Evolutionary conservation across 352 stramenopile genomes (phyloP).

Genomic region (Phytophthora aleatoria): DNA sequence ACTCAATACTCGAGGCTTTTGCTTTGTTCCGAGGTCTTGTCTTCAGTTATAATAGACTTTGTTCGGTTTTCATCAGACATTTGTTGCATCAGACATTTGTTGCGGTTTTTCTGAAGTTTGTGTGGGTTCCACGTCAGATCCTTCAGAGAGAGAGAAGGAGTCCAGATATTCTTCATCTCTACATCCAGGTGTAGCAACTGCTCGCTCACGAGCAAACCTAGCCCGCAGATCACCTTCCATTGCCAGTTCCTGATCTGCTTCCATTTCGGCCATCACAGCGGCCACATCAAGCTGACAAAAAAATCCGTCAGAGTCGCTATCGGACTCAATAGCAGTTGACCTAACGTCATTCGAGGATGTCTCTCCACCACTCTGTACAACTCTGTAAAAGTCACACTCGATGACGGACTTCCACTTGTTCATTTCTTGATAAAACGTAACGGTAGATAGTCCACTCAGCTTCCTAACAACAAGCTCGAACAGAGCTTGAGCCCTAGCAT

Average conservation of each 20-base stretch:
- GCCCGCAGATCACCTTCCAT: too few relatives aligned
- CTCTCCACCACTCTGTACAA: background rate
- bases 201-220: too few relatives aligned
- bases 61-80: too few relatives aligned
- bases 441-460: background rate
- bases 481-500: background rate
- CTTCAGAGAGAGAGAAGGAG: too few relatives aligned
- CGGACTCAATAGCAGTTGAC: background rate
- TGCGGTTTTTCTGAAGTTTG: too few relatives aligned
- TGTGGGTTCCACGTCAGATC: too few relatives aligned
- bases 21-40: too few relatives aligned
- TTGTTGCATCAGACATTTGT: too few relatives aligned
- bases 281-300: background rate
- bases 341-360: background rate
- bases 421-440: background rate
- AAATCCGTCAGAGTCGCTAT: background rate
- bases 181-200: too few relatives aligned
- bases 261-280: constrained; percentile 1
- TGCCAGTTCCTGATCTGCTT: background rate
- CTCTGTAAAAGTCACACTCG: background rate
- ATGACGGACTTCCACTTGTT: background rate
- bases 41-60: too few relatives aligned
- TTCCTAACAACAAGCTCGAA: background rate
- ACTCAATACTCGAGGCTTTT: too few relatives aligned
- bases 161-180: too few relatives aligned